Base-by-base conservation (phyloP, 352 stramenopile species). In the Globisporangium nagaii region DNA sequence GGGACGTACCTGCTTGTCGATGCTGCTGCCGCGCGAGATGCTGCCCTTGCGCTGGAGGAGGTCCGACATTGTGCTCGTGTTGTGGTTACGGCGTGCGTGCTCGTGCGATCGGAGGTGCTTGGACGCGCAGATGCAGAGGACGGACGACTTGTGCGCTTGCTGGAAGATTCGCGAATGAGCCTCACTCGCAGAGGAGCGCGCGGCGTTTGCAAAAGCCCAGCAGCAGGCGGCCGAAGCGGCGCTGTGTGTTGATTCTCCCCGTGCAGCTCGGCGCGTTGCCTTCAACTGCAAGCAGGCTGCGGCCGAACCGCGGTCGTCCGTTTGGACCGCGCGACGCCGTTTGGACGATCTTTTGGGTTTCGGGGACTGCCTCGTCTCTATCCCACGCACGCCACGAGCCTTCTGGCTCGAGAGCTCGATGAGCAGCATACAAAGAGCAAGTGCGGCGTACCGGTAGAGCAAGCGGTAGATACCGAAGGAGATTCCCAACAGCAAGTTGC, bases 1-100 rank as follows among this genome's bases (percentile, higher is more conserved):
- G n/a, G n/a, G n/a, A n/a, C 30, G 28, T 53, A 41, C 30, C 46
- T 60, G 45, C 42, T 53, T 60, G 42, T 60, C 53, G 45, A 60
- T 53, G 31, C 42, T 53, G 43, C 43, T 60, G 43, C 45, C 53
- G 32, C 42, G 43, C 32, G 53, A 60, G 43, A 60, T 60, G 36
- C 44, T 49, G 31, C 36, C 44, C 27, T 62, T 55, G 39, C 47
- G 45, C 32, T 47, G 22, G 45, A 62, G 34, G 24, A 27, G n/a
- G 36, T 42, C 28, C 43, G 36, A 24, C 45, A 53, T 60, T 9
- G 39, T 53, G 24, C 17, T 25, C 31, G 42, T 27, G 13, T 32
- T n/a, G 30, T n/a, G 31, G 20, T 28, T 30, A 28, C 20, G 10
- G 17, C 17, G 10, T 15, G 22, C 27, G 24, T 47, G 41, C 31